Evolutionary conservation across 345 rosid genomes (phyloP).

Genomic region (Linum trigynum): DNA sequence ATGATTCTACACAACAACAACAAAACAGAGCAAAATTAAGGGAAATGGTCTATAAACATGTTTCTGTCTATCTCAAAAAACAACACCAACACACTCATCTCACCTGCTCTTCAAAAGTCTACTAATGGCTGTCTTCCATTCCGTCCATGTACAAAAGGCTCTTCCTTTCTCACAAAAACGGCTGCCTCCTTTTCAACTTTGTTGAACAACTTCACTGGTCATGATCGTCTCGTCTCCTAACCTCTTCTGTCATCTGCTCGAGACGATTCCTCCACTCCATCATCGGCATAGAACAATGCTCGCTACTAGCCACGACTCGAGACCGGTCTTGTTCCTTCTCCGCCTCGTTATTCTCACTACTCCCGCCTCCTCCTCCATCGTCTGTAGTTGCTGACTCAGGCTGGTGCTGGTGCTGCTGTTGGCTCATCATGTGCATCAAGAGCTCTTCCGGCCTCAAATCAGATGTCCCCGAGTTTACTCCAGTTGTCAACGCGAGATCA

Average conservation of each 20-base stretch:
- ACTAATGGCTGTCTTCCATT: too few species aligned
- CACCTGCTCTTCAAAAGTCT: too few species aligned
- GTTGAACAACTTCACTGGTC: too few species aligned
- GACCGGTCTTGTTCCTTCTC: constrained; percentile 16
- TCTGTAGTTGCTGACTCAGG: constrained; percentile 25
- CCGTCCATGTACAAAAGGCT: too few species aligned
- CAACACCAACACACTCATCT: too few species aligned
- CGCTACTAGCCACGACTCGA: constrained; percentile 16
- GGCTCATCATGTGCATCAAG: constrained; percentile 40
- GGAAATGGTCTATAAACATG: too few species aligned
- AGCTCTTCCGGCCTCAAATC: constrained; percentile 45
- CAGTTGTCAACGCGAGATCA: neutral
- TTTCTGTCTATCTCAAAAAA: too few species aligned
- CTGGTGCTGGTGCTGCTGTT: constrained; percentile 25
- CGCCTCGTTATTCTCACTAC: constrained; percentile 25
- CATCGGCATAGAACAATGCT: constrained; percentile 27
- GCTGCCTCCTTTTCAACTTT: too few species aligned
- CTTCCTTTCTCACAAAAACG: too few species aligned
- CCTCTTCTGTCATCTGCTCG: neutral
- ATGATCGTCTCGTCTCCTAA: too few species aligned
- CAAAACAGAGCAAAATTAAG: too few species aligned
- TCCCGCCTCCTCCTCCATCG: constrained; percentile 24
- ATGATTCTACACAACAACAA: too few species aligned
- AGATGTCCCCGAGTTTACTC: constrained; percentile 12
- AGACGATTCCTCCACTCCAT: constrained; percentile 17